phyloP scores from a whole-genome alignment of 1,284 basidiomycete species.

The Phellopilus nigrolimitatus region DNA sequence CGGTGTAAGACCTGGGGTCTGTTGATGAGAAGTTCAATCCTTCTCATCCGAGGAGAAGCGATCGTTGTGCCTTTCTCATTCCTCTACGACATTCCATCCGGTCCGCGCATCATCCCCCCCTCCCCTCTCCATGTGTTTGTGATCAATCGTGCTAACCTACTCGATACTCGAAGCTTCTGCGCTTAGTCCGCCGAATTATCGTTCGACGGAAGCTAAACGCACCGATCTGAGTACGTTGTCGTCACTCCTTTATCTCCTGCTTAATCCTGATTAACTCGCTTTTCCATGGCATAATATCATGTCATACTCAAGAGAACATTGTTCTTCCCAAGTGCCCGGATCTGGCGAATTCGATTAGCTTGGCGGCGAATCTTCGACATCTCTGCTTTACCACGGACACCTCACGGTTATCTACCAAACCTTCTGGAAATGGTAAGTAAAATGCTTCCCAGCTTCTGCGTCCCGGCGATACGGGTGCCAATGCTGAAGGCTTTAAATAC shows the following conservation, averaged over 20 bases:
- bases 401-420: slow-evolving; percentile 5
- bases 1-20: slow-evolving; percentile 1
- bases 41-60: slow-evolving; percentile 5
- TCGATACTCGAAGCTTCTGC: no score
- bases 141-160: no score
- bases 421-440: neutral
- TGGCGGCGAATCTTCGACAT: slow-evolving; percentile 4
- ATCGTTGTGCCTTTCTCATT: neutral
- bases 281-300: no score
- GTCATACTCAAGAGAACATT: no score
- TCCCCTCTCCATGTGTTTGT: no score
- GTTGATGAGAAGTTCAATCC: neutral
- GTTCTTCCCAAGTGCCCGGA: slow-evolving; percentile 8
- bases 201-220: no score
- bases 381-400: slow-evolving; percentile 2
- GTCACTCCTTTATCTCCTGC: no score
- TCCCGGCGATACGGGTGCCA: neutral
- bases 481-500: slow-evolving; percentile 13
- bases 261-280: no score
- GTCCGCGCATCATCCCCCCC: no score
- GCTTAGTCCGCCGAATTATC: no score
- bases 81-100: neutral
- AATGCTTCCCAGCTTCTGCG: slow-evolving; percentile 4
- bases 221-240: no score
- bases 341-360: neutral